phyloP scores from a whole-genome alignment of 2,329 filamentous ascomycete genomes.

The Claviceps sp. region DNA sequence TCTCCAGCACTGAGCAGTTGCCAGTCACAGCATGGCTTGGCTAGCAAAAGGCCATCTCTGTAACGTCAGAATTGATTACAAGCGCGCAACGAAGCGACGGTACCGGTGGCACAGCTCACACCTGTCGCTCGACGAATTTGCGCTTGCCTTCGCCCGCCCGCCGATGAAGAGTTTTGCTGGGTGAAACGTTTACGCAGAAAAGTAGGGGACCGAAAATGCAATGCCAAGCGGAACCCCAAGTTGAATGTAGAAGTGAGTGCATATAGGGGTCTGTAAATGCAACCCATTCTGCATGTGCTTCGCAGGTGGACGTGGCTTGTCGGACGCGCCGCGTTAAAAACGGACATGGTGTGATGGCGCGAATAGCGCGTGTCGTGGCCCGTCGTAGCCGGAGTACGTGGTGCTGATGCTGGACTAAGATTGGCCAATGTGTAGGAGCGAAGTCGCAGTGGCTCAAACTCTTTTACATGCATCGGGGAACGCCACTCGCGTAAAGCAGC shows the following conservation, averaged over 20 bases:
- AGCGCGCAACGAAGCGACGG: too few relatives aligned
- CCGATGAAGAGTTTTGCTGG: too few relatives aligned
- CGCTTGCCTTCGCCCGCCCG: too few relatives aligned
- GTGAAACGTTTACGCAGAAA: too few relatives aligned
- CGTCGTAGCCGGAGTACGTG: not conserved
- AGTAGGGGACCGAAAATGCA: not conserved
- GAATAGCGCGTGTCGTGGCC: not conserved
- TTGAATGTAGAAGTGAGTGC: not conserved
- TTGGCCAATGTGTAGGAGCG: not conserved
- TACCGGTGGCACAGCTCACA: too few relatives aligned
- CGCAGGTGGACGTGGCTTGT: not conserved
- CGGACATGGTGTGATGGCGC: slow-evolving; percentile 1
- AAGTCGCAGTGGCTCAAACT: not conserved
- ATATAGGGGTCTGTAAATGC: not conserved
- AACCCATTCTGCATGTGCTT: not conserved
- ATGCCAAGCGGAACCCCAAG: not conserved
- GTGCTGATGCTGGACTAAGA: not conserved
- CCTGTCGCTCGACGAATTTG: too few relatives aligned
- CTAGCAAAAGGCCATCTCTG: not conserved
- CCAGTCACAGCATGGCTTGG: not conserved
- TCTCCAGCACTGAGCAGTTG: not conserved
- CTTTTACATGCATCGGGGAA: not conserved
- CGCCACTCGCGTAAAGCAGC: slow-evolving; percentile 1
- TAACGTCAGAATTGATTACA: too few relatives aligned
- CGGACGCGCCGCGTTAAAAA: slow-evolving; percentile 3